Percentiles rank a stretch among this genome's conserved stretches.
phyloP scores from a whole-genome alignment of 768 basidiomycete species.

The Boletus reticuloceps region DNA sequence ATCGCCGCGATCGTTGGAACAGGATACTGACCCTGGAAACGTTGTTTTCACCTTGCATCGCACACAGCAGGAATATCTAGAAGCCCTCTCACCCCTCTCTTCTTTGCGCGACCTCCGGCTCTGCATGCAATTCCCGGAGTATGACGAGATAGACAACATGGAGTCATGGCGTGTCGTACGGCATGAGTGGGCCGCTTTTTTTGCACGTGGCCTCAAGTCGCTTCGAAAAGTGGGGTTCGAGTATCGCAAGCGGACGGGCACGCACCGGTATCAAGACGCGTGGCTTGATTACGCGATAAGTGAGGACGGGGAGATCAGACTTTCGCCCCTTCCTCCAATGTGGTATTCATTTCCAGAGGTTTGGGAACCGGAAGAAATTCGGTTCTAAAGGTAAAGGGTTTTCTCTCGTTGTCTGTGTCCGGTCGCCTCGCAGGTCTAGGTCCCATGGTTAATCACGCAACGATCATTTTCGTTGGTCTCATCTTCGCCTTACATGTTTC shows the following conservation, averaged over 20 bases:
- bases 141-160: slow-evolving; percentile 30
- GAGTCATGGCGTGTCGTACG: slow-evolving; percentile 32
- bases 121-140: slow-evolving; percentile 37
- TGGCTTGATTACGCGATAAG: slow-evolving; percentile 34
- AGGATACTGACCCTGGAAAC: slow-evolving; percentile 32
- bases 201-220: slow-evolving; percentile 31
- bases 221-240: slow-evolving; percentile 34
- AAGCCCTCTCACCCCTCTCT: slow-evolving; percentile 29
- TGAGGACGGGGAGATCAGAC: slow-evolving; percentile 18
- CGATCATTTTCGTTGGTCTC: slow-evolving; percentile 6
- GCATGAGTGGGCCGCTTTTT: slow-evolving; percentile 26
- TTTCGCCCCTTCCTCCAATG: slow-evolving; percentile 25
- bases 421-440: slow-evolving; percentile 17
- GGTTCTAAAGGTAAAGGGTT: slow-evolving; percentile 16
- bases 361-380: slow-evolving; percentile 26
- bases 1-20: slow-evolving; percentile 16
- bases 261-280: slow-evolving; percentile 35
- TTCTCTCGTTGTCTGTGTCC: slow-evolving; percentile 1
- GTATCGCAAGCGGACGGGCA: slow-evolving; percentile 36
- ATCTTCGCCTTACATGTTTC: slow-evolving; percentile 8
- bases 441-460: slow-evolving; percentile 16
- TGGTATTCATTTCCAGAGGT: slow-evolving; percentile 37
- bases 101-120: slow-evolving; percentile 30
- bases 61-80: slow-evolving; percentile 35
- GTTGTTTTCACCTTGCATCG: slow-evolving; percentile 26